phyloP scores from a whole-genome alignment of 78 protist genomes.

The Tieghemostelium lacteum region DNA sequence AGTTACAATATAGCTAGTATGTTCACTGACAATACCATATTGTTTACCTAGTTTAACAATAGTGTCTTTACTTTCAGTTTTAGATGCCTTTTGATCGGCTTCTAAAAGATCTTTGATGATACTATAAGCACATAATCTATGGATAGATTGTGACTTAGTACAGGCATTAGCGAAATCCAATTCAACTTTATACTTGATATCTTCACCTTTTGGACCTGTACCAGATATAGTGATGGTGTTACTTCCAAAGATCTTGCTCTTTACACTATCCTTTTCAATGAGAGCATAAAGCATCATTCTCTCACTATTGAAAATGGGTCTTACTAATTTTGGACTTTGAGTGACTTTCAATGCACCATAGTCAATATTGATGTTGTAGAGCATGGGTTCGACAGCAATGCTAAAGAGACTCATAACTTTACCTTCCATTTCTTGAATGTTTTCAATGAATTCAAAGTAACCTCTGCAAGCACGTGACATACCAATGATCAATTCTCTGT shows the following conservation, averaged over 20 bases:
- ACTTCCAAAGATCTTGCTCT: not conserved
- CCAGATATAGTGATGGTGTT: not conserved
- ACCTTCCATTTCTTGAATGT: conserved; percentile 34
- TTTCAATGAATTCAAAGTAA: conserved; percentile 46
- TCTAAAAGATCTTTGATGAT: conserved; percentile 27
- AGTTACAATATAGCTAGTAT: conserved; percentile 54
- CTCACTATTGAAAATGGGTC: conserved; percentile 60
- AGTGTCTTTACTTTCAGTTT: conserved; percentile 9
- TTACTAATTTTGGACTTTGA: conserved; percentile 27
- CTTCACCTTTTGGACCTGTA: conserved; percentile 44
- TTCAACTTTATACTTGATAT: not conserved
- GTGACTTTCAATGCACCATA: conserved; percentile 16
- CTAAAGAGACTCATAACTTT: conserved; percentile 38
- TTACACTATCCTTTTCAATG: not conserved
- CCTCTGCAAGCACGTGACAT: conserved; percentile 69
- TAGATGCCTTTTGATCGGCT: conserved; percentile 22
- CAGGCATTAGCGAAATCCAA: conserved; percentile 2
- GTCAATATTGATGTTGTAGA: conserved; percentile 46
- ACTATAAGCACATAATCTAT: conserved; percentile 24
- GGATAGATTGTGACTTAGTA: not conserved
- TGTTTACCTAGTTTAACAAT: conserved; percentile 38
- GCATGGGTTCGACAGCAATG: conserved; percentile 65
- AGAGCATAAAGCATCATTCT: conserved; percentile 52
- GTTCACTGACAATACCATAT: conserved; percentile 33
- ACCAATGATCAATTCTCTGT: conserved; percentile 45